Base-by-base conservation (phyloP, 495 filamentous ascomycete genomes). In the Neurospora sp. region DNA sequence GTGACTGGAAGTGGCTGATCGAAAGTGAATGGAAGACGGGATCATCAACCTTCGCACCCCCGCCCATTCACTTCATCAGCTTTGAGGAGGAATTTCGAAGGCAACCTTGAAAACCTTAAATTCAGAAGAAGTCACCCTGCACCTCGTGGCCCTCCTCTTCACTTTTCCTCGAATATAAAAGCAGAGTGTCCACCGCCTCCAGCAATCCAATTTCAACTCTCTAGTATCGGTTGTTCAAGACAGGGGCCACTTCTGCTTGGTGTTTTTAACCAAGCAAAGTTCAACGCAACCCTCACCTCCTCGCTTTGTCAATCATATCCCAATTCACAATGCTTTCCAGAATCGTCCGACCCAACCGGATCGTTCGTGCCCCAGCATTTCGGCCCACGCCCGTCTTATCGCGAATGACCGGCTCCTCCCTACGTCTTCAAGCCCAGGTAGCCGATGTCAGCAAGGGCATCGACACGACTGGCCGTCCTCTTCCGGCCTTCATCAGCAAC, bases 381-480 rank as follows among this genome's bases (percentile, higher is more conserved):
- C 19, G n/a, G 3, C 17, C 37, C 31, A 54, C 34, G 7, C 43
- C 48, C 24, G 28, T 43, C 28, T 69, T 66, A 73, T 70, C 70
- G 39, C 78, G 76, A 38, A 39, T 74, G 13, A 72, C 72, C 11
- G 75, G 73, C 24, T 75, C 78, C 15, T 31, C 76, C n/a, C 73
- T 75, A 15, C 77, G 66, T 11, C 74, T 66, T 31, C 78, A 77
- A 39, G 78, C 78, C 39, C 78, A 78, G 71, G 75, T 78, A 42
- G 62, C 71, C 66, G 77, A 78, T 45, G 24, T 75, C 24, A 66
- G 39, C 69, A 72, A 73, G 19, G 42, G n/a, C 24, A 39, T 77
- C 7, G 54, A 76, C 39, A 69, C 21, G 13, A 40, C 15, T 43
- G 17, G 24, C 39, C 21, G 21, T 39, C 37, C 19, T 21, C 39